Conservation (phyloP, 1,284 basidiomycete species). For the Cryptococcus sp. region DNA sequence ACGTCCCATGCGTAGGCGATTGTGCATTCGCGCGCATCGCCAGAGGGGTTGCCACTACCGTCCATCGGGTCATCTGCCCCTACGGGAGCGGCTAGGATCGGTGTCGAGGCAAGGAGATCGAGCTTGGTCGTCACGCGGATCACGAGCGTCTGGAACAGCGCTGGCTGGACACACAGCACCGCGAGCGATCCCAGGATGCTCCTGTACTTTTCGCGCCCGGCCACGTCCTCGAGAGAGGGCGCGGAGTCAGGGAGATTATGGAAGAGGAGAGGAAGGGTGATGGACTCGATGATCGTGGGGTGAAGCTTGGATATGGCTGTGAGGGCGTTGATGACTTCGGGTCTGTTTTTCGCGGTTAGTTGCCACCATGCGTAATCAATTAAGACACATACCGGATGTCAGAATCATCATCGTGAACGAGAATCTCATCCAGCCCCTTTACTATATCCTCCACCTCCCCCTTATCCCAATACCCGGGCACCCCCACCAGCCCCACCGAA, state of each 20-base stretch:
- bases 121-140: conserved; percentile 76
- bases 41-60: conserved; percentile 5
- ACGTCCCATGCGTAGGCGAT: conserved; percentile 80
- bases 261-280: conserved; percentile 78
- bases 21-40: conserved; percentile 53
- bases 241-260: conserved; percentile 65
- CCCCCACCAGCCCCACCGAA: conserved; percentile 62
- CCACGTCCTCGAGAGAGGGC: conserved; percentile 58
- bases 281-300: conserved; percentile 67
- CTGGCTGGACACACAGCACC: conserved; percentile 68
- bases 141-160: conserved; percentile 80
- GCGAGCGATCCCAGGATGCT: conserved; percentile 68
- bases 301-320: conserved; percentile 62
- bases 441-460: conserved; percentile 77
- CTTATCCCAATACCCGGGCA: conserved; percentile 61
- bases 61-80: conserved; percentile 6
- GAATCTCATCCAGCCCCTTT: conserved; percentile 65
- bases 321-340: conserved; percentile 66
- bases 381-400: conserved; percentile 54
- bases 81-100: conserved; percentile 4
- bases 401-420: conserved; percentile 60
- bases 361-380: too few species aligned
- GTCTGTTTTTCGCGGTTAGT: conserved; percentile 51
- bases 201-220: conserved; percentile 63
- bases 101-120: conserved; percentile 55